Conservation (phyloP, 2,329 filamentous ascomycete genomes). For the Myriosclerotinia duriaeana region DNA sequence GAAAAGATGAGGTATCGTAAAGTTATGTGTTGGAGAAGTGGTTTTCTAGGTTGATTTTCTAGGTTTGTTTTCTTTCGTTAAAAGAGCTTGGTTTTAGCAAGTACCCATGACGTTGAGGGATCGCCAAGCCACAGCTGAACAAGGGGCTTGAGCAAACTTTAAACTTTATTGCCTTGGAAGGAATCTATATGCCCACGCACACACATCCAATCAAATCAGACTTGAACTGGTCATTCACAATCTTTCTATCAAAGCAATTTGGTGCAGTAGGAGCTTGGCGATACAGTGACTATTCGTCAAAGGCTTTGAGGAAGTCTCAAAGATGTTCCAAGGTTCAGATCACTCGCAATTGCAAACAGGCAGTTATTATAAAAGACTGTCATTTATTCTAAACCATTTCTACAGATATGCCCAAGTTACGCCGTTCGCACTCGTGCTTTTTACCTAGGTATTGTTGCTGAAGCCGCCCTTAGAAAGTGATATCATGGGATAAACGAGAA, state of each 20-base stretch:
- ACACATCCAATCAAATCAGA: background rate
- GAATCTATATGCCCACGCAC: background rate
- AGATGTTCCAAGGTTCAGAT: background rate
- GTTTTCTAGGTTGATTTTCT: conserved; percentile 16
- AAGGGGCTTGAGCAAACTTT: conserved; percentile 13
- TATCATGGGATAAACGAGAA: conserved; percentile 3
- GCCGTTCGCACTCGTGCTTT: conserved; percentile 12
- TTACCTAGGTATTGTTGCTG: conserved; percentile 13
- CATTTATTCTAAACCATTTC: conserved; percentile 23
- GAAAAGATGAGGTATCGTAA: background rate
- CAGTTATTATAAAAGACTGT: background rate
- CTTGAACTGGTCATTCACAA: background rate
- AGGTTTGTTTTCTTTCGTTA: conserved; percentile 20
- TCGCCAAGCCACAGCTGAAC: conserved; percentile 17
- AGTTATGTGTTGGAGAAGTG: background rate
- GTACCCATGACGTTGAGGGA: conserved; percentile 23
- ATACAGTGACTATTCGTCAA: background rate
- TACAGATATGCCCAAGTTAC: conserved; percentile 15
- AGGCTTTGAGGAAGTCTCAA: background rate
- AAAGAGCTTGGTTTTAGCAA: conserved; percentile 22
- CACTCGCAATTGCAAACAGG: background rate
- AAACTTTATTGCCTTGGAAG: conserved; percentile 10
- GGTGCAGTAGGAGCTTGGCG: background rate
- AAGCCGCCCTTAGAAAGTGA: conserved; percentile 14
- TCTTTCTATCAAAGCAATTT: no score